phyloP scores from a whole-genome alignment of 2,329 filamentous ascomycete genomes.

The Penicillium sp. region DNA sequence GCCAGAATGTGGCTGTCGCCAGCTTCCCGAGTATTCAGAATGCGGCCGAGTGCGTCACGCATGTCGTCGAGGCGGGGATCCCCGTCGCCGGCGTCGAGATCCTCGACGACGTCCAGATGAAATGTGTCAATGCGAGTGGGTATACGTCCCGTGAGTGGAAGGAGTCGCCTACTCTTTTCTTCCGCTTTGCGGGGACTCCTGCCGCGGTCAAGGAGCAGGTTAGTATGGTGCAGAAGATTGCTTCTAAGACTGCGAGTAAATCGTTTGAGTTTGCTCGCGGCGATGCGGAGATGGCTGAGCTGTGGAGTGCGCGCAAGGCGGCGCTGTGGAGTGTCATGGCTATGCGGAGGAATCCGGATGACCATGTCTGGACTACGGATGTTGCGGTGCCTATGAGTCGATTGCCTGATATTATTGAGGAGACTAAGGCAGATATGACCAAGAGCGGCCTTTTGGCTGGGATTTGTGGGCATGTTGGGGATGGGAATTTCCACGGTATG shows the following conservation, averaged over 20 bases:
- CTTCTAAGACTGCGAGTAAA: slow-evolving; percentile 56
- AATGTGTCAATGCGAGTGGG: slow-evolving; percentile 61
- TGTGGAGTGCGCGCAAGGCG: slow-evolving; percentile 76
- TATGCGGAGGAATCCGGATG: slow-evolving; percentile 59
- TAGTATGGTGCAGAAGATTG: slow-evolving; percentile 59
- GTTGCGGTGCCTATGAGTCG: slow-evolving; percentile 75
- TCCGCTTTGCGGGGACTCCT: slow-evolving; percentile 72
- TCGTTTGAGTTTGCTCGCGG: slow-evolving; percentile 69
- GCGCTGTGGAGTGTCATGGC: slow-evolving; percentile 73
- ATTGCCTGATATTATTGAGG: slow-evolving; percentile 71
- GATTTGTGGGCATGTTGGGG: slow-evolving; percentile 73
- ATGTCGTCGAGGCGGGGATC: slow-evolving; percentile 77
- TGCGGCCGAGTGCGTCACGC: slow-evolving; percentile 77
- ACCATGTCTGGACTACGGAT: slow-evolving; percentile 77
- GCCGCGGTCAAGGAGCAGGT: slow-evolving; percentile 66
- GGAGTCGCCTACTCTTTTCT: slow-evolving; percentile 71
- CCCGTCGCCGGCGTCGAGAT: slow-evolving; percentile 92
- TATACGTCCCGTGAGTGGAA: slow-evolving; percentile 60
- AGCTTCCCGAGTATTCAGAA: slow-evolving; percentile 66
- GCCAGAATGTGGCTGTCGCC: slow-evolving; percentile 77
- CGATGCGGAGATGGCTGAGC: slow-evolving; percentile 65
- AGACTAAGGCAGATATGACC: slow-evolving; percentile 66
- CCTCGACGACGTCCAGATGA: slow-evolving; percentile 88
- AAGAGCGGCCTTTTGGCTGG: slow-evolving; percentile 64
- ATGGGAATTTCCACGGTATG: slow-evolving; percentile 72